phyloP scores from a whole-genome alignment of 2,329 filamentous ascomycete species.

The Fusarium tricinctum region DNA sequence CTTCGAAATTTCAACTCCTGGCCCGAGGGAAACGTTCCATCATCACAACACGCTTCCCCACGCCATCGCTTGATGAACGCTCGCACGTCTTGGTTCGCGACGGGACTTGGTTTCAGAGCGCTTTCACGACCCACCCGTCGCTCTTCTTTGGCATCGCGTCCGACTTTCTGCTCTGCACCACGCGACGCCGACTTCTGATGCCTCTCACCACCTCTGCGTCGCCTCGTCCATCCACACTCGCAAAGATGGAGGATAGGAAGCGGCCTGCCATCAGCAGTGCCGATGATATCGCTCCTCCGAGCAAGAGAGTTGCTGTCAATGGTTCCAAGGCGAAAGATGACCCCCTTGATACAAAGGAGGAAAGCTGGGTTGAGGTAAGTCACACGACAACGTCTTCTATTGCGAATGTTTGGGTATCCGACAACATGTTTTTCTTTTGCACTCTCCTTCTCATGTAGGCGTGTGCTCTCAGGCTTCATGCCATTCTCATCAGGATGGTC shows the following conservation, averaged over 20 bases:
- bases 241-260: conserved; percentile 99
- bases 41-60: conserved; percentile 53
- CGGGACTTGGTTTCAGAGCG: conserved; percentile 55
- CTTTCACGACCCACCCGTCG: conserved; percentile 48
- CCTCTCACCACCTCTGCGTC: conserved; percentile 81
- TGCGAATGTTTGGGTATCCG: conserved; percentile 31
- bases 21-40: conserved; percentile 53
- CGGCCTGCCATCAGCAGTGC: conserved; percentile 84
- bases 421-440: conserved; percentile 25
- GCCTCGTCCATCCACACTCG: conserved; percentile 83
- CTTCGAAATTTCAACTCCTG: conserved; percentile 63
- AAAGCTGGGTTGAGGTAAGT: conserved; percentile 76
- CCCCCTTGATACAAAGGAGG: conserved; percentile 68
- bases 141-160: conserved; percentile 54
- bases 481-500: conserved; percentile 50
- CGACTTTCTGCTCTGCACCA: conserved; percentile 57
- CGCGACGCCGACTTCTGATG: conserved; percentile 82
- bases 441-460: conserved; percentile 27
- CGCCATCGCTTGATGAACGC: conserved; percentile 55
- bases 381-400: conserved; percentile 52
- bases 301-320: conserved; percentile 93
- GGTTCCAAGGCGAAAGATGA: conserved; percentile 73
- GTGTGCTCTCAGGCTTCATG: conserved; percentile 41
- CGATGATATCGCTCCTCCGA: conserved; percentile 88
- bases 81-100: conserved; percentile 52